A percentile compares a stretch with the other conserved stretches of the same genome.
These are phyloP conservation scores for Xerocomus minutiporus DNA, from an alignment of 1,284 basidiomycete species.

Conservation along the genomic window DNA sequence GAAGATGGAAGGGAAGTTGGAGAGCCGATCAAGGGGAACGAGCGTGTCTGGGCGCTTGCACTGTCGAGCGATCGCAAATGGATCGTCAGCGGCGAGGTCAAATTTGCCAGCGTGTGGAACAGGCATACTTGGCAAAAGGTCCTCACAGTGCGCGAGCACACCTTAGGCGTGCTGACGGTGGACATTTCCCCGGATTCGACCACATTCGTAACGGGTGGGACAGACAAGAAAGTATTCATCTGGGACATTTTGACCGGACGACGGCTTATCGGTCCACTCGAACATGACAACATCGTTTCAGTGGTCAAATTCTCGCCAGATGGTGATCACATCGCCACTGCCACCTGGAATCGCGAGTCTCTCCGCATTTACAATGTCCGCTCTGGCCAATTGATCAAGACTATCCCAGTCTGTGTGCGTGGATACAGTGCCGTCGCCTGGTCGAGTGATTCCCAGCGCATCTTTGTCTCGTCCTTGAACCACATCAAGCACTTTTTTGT, in stretches of 20 bases:
- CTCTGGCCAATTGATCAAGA: background rate
- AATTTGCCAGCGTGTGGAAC: background rate
- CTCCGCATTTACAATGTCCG: background rate
- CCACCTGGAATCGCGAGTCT: background rate
- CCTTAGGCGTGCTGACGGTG: background rate
- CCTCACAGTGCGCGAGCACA: background rate
- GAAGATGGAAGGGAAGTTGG: background rate
- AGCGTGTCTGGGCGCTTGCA: background rate
- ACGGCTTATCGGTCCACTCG: background rate
- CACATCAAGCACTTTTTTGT: background rate
- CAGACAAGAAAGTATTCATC: background rate
- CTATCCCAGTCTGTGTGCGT: background rate
- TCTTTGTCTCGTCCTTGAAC: background rate
- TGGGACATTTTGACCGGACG: background rate
- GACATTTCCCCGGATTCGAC: background rate
- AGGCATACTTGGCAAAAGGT: background rate
- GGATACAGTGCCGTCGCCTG: background rate
- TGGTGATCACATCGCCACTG: background rate
- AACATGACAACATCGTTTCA: background rate
- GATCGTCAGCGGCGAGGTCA: background rate
- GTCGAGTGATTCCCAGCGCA: background rate
- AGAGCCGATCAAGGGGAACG: background rate
- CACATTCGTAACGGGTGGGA: background rate
- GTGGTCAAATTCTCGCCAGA: background rate
- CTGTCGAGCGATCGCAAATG: background rate